Conservation (phyloP, 1,139 yeast genomes). For the Zygotorulaspora mrakii region DNA sequence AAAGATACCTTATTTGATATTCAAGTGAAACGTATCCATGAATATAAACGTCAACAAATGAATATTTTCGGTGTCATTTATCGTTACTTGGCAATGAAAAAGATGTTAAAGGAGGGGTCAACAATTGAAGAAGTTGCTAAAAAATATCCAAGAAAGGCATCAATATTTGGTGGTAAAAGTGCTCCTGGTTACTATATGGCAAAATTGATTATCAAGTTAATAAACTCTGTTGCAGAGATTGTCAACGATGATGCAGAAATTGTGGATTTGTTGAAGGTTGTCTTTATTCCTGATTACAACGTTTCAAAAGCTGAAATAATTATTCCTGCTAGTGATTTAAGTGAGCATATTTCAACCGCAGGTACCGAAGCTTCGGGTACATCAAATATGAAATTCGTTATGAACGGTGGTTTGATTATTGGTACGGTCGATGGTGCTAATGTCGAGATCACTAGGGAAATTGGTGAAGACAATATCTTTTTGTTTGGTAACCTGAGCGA, state of each 20-base stretch:
- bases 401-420: conserved; percentile 88
- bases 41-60: conserved; percentile 91
- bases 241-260: conserved; percentile 74
- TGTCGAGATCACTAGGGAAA: conserved; percentile 89
- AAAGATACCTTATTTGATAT: conserved; percentile 79
- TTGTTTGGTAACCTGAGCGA: conserved; percentile 88
- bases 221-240: conserved; percentile 76
- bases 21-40: conserved; percentile 94
- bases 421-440: conserved; percentile 98
- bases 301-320: conserved; percentile 92
- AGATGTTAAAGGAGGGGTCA: conserved; percentile 50
- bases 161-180: conserved; percentile 88
- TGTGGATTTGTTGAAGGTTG: conserved; percentile 75
- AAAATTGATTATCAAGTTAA: conserved; percentile 79
- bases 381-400: conserved; percentile 90
- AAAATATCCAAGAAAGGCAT: conserved; percentile 70
- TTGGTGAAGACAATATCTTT: conserved; percentile 90
- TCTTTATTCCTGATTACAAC: conserved; percentile 86
- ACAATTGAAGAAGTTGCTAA: conserved; percentile 49
- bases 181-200: conserved; percentile 98
- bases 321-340: conserved; percentile 83
- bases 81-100: conserved; percentile 74
- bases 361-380: conserved; percentile 98
- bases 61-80: conserved; percentile 85
- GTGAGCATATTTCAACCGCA: conserved; percentile 96